Evolutionary conservation across 495 filamentous ascomycete genomes (phyloP).

Genomic region (Talaromyces thailandensis): DNA sequence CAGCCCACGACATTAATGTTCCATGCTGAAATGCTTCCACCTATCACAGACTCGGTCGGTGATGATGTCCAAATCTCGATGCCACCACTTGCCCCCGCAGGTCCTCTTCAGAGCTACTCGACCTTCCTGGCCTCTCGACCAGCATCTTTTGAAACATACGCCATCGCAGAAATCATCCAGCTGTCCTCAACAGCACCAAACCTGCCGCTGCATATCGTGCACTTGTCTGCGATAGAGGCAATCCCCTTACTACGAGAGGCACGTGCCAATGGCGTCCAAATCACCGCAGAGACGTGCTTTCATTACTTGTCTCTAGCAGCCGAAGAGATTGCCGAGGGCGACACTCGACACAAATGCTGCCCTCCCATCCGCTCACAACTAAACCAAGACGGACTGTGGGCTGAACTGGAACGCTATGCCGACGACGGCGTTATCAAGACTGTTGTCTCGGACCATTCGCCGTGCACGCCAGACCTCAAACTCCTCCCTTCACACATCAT

Average conservation of each 20-base stretch:
- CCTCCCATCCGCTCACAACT: conserved; percentile 78
- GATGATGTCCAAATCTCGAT: conserved; percentile 65
- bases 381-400: conserved; percentile 88
- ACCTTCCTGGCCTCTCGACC: conserved; percentile 93
- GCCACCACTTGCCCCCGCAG: conserved; percentile 64
- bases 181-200: conserved; percentile 72
- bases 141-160: conserved; percentile 82
- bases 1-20: conserved; percentile 90
- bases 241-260: conserved; percentile 81
- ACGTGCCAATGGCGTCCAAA: conserved; percentile 67
- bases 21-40: conserved; percentile 96
- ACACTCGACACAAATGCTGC: conserved; percentile 96
- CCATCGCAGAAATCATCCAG: conserved; percentile 76
- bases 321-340: conserved; percentile 77
- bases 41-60: conserved; percentile 71
- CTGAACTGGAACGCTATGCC: conserved; percentile 54
- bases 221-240: conserved; percentile 86
- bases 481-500: conserved; percentile 63
- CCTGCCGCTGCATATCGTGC: conserved; percentile 88
- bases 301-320: conserved; percentile 91
- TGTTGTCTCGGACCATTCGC: conserved; percentile 93
- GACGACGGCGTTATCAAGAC: conserved; percentile 79
- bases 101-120: conserved; percentile 69
- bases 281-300: conserved; percentile 97
- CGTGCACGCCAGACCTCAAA: conserved; percentile 92